Conservation (phyloP, 306 rosid species). For the Cicer pinnatifidum region DNA sequence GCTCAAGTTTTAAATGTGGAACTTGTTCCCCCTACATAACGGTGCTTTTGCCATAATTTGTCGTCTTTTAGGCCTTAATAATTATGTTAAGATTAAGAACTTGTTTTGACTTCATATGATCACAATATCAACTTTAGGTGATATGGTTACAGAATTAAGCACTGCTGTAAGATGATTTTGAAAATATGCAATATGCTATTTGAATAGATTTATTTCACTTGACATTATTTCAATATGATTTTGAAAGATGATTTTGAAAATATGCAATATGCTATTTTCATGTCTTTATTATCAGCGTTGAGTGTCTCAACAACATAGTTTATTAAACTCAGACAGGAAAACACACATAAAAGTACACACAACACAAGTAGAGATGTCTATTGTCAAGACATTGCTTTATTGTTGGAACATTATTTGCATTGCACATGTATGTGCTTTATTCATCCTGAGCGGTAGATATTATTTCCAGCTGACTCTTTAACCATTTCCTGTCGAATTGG, state of each 20-base stretch:
- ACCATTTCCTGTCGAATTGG: conserved; percentile 36
- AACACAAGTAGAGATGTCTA: conserved; percentile 29
- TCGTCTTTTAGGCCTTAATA: neutral
- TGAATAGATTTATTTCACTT: neutral
- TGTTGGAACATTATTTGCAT: conserved; percentile 28
- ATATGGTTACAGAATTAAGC: neutral
- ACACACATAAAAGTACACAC: conserved; percentile 28
- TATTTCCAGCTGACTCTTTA: conserved; percentile 34
- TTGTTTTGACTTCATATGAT: neutral
- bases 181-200: conserved; percentile 30
- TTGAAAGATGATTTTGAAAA: conserved; percentile 21
- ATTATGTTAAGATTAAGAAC: neutral
- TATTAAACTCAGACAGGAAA: conserved; percentile 19
- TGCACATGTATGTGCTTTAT: conserved; percentile 40
- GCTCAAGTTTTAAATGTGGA: too few species aligned
- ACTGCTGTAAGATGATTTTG: conserved; percentile 11
- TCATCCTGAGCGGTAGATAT: conserved; percentile 25
- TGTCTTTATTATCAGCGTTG: neutral
- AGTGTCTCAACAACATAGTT: neutral
- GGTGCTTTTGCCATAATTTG: conserved; percentile 12
- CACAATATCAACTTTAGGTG: neutral
- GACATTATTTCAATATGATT: too few species aligned
- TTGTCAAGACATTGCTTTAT: conserved; percentile 39
- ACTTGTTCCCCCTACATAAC: neutral
- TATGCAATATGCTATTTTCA: conserved; percentile 24